These are phyloP conservation scores for Curvularia spicifera DNA, from an alignment of 2,329 filamentous ascomycete genomes.

Conservation along the genomic window DNA sequence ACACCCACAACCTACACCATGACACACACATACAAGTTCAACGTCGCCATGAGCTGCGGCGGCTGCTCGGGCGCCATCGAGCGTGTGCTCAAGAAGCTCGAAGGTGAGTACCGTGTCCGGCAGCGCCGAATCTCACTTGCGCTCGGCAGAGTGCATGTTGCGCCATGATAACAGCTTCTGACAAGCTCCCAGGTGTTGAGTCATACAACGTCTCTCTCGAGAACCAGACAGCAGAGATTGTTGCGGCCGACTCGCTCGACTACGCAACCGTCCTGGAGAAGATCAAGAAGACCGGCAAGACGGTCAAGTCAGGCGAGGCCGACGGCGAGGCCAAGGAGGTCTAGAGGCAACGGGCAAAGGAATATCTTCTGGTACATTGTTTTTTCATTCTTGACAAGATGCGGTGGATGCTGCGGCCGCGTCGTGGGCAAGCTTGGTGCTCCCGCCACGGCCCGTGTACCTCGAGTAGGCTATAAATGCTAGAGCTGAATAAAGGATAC, in stretches of 20 bases:
- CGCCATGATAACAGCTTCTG: constrained; percentile 14
- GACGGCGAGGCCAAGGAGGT: constrained; percentile 61
- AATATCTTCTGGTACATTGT: constrained; percentile 22
- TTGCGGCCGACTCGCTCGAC: constrained; percentile 70
- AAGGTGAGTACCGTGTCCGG: constrained; percentile 66
- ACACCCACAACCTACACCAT: constrained; percentile 56
- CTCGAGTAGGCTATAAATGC: constrained; percentile 4
- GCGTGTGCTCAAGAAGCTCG: constrained; percentile 88
- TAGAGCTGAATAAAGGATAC: constrained; percentile 12
- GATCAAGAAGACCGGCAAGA: constrained; percentile 96
- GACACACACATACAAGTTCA: constrained; percentile 91
- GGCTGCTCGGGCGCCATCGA: constrained; percentile 96
- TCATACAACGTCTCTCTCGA: constrained; percentile 88
- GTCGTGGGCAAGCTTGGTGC: constrained; percentile 10
- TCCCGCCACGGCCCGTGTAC: constrained; percentile 14
- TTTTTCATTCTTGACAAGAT: constrained; percentile 20
- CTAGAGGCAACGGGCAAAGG: constrained; percentile 18
- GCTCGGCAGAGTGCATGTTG: background rate
- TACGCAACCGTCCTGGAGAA: constrained; percentile 85
- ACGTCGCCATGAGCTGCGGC: constrained; percentile 90
- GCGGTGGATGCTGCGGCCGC: constrained; percentile 26
- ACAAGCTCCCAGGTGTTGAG: constrained; percentile 72
- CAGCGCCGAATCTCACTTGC: background rate
- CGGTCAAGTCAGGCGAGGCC: constrained; percentile 76
- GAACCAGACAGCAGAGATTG: constrained; percentile 79